Base-by-base conservation (phyloP, 2,329 filamentous ascomycete genomes). In the Penicillium hordei region DNA sequence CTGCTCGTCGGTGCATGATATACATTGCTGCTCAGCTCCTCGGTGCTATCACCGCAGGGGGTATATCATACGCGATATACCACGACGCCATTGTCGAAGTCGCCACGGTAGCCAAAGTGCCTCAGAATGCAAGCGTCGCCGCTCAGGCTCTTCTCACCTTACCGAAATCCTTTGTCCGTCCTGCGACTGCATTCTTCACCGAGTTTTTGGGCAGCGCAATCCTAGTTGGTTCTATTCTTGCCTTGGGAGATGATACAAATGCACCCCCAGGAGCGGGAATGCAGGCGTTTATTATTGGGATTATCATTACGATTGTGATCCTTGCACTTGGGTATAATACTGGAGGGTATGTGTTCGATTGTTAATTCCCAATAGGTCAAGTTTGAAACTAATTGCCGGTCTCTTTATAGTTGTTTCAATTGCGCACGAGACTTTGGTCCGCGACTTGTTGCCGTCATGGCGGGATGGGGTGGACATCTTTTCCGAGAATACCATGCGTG, bases 251-350 rank as follows among this genome's bases (percentile, higher is more conserved):
- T 49, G 75, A 79, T 42, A 69, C 69, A 12, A 80, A 80, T 54
- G 72, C 75, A 0, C 77, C 78, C 2, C 78, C 77, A 1, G 77
- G 77, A 1, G 76, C 76, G 10, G 74, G 75, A 58, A 76, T 75
- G 75, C 70, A 73, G 31, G 68, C 73, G 0, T 75, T 76, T 25
- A 52, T 65, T 6, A 34, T 63, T 10, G 64, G 62, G 1, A 54
- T 66, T 31, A 21, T 66, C 4, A 63, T 65, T 44, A 57, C 50
- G 3, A 50, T 65, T 23, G 23, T 65, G 13, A 50, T 58, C 23
- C 54, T 66, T 56, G 52, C 56, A 5, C 62, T 76, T 15, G 72
- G 71, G 0, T 75, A 71, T 59, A 75, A 75, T 40, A 75, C 72
- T 3, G 74, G 74, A 19, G 69, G 68, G 64, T 71, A 60, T 27